phyloP scores from a whole-genome alignment of 2,329 filamentous ascomycete genomes.

The Dactylellina leptospora region DNA sequence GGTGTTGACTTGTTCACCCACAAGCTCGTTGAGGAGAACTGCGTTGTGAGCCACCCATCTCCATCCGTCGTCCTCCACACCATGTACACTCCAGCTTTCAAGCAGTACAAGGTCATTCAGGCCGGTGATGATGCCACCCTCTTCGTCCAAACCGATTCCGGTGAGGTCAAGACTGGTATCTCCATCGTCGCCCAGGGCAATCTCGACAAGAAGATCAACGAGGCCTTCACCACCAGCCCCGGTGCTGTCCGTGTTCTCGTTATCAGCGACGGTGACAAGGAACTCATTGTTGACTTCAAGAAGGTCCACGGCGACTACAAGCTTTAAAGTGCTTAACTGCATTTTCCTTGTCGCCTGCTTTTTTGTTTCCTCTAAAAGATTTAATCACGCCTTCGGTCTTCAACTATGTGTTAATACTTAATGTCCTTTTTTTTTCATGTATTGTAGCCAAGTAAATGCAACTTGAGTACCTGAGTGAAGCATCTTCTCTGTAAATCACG shows the following conservation, averaged over 20 bases:
- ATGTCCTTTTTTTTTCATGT: conserved; percentile 52
- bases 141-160: conserved; percentile 98
- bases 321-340: conserved; percentile 54
- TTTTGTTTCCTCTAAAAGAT: conserved; percentile 30
- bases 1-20: conserved; percentile 99
- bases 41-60: conserved; percentile 94
- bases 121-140: conserved; percentile 82
- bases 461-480: conserved; percentile 43
- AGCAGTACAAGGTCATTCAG: conserved; percentile 99
- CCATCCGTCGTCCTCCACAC: conserved; percentile 98
- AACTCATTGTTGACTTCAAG: conserved; percentile 99
- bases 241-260: conserved; percentile 94
- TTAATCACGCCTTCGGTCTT: conserved; percentile 27
- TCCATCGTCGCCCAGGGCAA: conserved; percentile 94
- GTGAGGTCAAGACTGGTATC: conserved; percentile 96
- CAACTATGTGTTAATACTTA: conserved; percentile 51
- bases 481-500: conserved; percentile 7
- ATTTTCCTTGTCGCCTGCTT: conserved; percentile 26
- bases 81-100: conserved; percentile 99
- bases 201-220: conserved; percentile 80
- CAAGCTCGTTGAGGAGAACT: conserved; percentile 98
- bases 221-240: conserved; percentile 88
- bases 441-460: conserved; percentile 37
- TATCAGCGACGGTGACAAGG: conserved; percentile 88
- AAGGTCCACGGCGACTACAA: conserved; percentile 75